Evolutionary conservation across 495 filamentous ascomycete species (phyloP), one percentile per base, ranked within the genome.

Genomic region (Daldinia loculata): DNA sequence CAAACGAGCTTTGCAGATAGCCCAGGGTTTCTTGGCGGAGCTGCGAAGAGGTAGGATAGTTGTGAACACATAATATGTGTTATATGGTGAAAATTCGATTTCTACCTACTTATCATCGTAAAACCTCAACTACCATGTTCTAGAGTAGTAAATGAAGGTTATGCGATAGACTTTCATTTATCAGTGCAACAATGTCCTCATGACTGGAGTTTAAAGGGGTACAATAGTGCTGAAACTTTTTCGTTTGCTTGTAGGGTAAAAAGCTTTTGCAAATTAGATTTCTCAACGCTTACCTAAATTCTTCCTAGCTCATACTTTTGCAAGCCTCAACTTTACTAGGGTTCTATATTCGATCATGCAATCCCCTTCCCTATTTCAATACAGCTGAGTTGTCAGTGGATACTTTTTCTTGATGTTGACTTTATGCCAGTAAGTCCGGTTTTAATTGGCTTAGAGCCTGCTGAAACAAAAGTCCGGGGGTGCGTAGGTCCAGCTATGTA

Each of bases 1-100:
- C 77, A 78, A 71, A 80, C 76, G 43, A 86, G 80, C 39, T 83
- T 83, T 73, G 63, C 74, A 51, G 69, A 69, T n/a, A 75, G 74
- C 39, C 65, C 59, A 11, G 77, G 65, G 29, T 67, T 72, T 3
- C 8, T 79, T 15, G 74, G 74, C 1, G 56, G 38, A 24, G 17
- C 24, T 7, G 36, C 4, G 6, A 29, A 45, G 22, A 41, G 24
- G n/a, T 59, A 27, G 2, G 24, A 7, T 51, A 14, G 12, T 9
- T 22, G 6, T 41, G 26, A 27, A 27, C 26, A 27, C 26, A 29
- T 29, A 19, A 3, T 29, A 7, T 29, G 0, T 29, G 6, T 6
- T 34, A 34, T 34, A 34, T 34, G 12, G 3, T 34, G 32, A 34
- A 34, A 12, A 3, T 3, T 34, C 3, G 2, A 34, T 34, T 34